A percentile compares a stretch with the other conserved stretches of the same genome.
These are phyloP conservation scores for Chimonanthus praecox DNA, from an alignment of 164 flowering plant genomes.

Conservation along the genomic window DNA sequence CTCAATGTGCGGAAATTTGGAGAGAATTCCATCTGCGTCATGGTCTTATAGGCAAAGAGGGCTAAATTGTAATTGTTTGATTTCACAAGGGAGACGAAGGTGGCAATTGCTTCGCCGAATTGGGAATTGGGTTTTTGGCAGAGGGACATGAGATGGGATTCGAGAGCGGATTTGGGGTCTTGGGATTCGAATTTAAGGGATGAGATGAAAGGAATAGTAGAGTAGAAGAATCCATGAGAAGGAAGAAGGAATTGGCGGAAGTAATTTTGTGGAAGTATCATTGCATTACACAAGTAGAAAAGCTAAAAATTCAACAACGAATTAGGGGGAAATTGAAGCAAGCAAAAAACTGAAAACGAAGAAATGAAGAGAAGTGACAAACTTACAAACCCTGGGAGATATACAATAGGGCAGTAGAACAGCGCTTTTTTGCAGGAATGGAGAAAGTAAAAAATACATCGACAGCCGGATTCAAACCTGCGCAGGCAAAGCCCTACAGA, in stretches of 20 bases:
- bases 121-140: conserved; percentile 33
- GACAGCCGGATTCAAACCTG: too few species aligned
- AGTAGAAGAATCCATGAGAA: background rate
- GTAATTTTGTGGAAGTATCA: background rate
- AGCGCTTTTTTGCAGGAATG: too few species aligned
- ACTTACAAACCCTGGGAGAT: too few species aligned
- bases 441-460: too few species aligned
- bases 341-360: background rate
- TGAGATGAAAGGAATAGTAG: conserved; percentile 1
- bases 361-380: too few species aligned
- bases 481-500: too few species aligned
- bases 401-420: too few species aligned
- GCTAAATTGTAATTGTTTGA: conserved; percentile 38
- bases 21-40: conserved; percentile 25
- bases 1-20: conserved; percentile 35
- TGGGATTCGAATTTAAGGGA: conserved; percentile 2
- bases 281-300: background rate
- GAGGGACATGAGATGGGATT: conserved; percentile 31
- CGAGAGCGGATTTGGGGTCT: conserved; percentile 12
- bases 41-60: conserved; percentile 34
- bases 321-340: too few species aligned
- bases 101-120: conserved; percentile 28
- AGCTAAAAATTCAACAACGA: background rate
- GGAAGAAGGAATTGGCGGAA: background rate
- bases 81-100: conserved; percentile 34